Evolutionary conservation across 129 eudicot genomes (phyloP).

Genomic region (Pulicaria dysenterica): DNA sequence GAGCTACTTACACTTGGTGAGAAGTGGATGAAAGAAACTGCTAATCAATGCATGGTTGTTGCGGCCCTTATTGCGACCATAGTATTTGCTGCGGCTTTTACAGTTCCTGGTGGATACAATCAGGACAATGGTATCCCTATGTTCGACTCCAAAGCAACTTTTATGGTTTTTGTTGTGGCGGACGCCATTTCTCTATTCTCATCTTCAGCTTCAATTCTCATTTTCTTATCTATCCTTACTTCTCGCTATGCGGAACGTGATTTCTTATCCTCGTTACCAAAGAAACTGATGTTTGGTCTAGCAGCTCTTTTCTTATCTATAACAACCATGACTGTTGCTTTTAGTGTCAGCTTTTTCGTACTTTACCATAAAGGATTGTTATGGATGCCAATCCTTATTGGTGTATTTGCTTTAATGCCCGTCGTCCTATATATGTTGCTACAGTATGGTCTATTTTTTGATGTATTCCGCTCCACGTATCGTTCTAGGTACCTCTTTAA

Average conservation of each 20-base stretch:
- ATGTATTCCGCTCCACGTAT: constrained; percentile 6
- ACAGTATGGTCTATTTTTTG: constrained; percentile 17
- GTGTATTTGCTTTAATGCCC: constrained; percentile 32
- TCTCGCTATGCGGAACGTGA: constrained; percentile 34
- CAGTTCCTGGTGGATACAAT: constrained; percentile 3
- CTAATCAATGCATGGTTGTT: constrained; percentile 30
- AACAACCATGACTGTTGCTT: constrained; percentile 25
- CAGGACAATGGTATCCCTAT: constrained; percentile 5
- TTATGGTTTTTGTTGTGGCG: constrained; percentile 29
- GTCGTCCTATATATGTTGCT: neutral
- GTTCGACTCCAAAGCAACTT: neutral
- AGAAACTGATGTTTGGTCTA: constrained; percentile 1
- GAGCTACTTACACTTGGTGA: constrained; percentile 9
- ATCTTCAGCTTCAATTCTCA: constrained; percentile 8
- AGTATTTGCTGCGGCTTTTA: constrained; percentile 27
- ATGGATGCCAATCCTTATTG: constrained; percentile 37
- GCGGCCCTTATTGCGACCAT: constrained; percentile 30
- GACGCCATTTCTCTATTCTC: constrained; percentile 35
- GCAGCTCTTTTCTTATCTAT: constrained; percentile 26
- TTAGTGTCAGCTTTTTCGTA: constrained; percentile 26
- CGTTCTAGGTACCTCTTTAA: constrained; percentile 25
- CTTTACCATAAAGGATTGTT: constrained; percentile 21
- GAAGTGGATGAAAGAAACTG: constrained; percentile 21
- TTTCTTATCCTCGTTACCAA: constrained; percentile 31
- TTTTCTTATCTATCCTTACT: constrained; percentile 17